Percentiles rank a stretch among this genome's conserved stretches.
Conservation (phyloP, 2,329 filamentous ascomycete genomes). For the Aureobasidium sp. region DNA sequence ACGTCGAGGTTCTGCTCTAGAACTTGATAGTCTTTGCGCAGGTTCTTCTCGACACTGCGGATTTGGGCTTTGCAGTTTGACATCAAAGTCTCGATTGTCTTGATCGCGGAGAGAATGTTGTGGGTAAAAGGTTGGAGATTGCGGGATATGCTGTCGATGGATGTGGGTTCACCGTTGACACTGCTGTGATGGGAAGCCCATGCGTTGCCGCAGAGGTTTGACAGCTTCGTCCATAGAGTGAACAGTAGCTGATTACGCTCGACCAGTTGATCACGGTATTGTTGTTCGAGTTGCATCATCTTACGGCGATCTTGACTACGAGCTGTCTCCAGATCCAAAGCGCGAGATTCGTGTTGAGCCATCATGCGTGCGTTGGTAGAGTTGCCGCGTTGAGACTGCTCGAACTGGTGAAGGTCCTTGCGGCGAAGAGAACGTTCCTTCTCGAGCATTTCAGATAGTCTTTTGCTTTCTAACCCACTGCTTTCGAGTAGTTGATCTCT, state of each 20-base stretch:
- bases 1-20: conserved; percentile 74
- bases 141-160: conserved; percentile 74
- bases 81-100: conserved; percentile 75
- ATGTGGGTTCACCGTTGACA: conserved; percentile 79
- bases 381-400: conserved; percentile 79
- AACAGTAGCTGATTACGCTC: conserved; percentile 87
- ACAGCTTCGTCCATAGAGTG: conserved; percentile 82
- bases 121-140: conserved; percentile 84
- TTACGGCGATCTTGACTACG: conserved; percentile 70
- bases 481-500: conserved; percentile 83
- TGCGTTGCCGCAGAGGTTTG: conserved; percentile 76
- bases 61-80: conserved; percentile 71
- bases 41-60: conserved; percentile 74
- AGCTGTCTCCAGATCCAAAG: conserved; percentile 76
- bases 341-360: conserved; percentile 73
- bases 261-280: conserved; percentile 75
- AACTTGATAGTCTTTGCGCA: conserved; percentile 84
- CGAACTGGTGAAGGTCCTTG: conserved; percentile 79
- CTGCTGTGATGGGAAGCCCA: conserved; percentile 87
- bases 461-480: conserved; percentile 76
- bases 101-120: conserved; percentile 79
- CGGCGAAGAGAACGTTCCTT: conserved; percentile 80
- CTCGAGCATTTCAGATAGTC: conserved; percentile 78
- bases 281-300: conserved; percentile 65
- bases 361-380: conserved; percentile 81